Percentiles rank a stretch among this genome's conserved stretches.
Conservation (phyloP, 2,329 filamentous ascomycete genomes). For the Exophiala calicioides region DNA sequence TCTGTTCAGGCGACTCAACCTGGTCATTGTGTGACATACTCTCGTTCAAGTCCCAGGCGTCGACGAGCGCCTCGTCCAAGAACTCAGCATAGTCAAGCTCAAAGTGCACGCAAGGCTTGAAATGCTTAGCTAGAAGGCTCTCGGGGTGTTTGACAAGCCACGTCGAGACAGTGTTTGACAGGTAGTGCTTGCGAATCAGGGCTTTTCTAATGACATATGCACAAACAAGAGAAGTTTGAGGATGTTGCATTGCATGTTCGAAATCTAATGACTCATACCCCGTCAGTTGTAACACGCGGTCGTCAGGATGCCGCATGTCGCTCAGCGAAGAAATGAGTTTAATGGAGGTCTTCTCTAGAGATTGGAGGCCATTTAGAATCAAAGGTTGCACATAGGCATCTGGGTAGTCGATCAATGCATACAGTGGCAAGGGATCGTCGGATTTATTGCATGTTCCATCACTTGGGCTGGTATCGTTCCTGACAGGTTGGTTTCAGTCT, state of each 20-base stretch:
- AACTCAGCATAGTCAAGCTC: constrained; percentile 98
- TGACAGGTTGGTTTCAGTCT: constrained; percentile 9
- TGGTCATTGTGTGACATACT: constrained; percentile 71
- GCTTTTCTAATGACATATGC: constrained; percentile 96
- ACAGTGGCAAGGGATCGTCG: constrained; percentile 45
- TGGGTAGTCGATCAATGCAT: constrained; percentile 79
- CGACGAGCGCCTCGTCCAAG: constrained; percentile 85
- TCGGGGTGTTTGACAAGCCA: constrained; percentile 83
- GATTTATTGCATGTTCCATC: background rate
- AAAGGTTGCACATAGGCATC: constrained; percentile 88
- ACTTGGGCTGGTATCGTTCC: constrained; percentile 12
- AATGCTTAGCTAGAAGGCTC: constrained; percentile 67
- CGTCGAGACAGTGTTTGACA: constrained; percentile 77
- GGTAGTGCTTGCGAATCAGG: constrained; percentile 92
- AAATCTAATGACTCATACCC: constrained; percentile 90
- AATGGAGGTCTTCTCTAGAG: constrained; percentile 58
- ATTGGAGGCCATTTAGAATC: constrained; percentile 70
- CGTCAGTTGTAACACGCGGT: constrained; percentile 71
- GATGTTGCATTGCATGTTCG: constrained; percentile 65
- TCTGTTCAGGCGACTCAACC: constrained; percentile 40
- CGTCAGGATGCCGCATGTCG: constrained; percentile 48
- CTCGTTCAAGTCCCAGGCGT: constrained; percentile 82
- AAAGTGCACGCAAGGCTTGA: constrained; percentile 79
- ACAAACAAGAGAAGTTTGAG: constrained; percentile 70
- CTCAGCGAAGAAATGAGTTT: constrained; percentile 56